Conservation (phyloP, 148 eudicot genomes). For the Linanthus parryae region DNA sequence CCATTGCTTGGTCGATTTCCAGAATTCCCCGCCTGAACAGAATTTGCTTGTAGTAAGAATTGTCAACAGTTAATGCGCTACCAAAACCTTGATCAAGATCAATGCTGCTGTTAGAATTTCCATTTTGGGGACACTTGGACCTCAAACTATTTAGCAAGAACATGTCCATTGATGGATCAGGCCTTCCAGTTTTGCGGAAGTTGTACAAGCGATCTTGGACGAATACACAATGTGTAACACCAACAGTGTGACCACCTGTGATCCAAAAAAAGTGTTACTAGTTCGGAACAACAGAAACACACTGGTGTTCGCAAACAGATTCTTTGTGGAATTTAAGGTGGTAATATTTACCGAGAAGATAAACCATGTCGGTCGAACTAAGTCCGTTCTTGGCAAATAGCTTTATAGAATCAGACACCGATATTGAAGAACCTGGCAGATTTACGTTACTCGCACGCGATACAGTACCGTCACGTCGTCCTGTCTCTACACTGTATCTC, state of each 20-base stretch:
- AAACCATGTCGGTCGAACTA: slow-evolving; percentile 26
- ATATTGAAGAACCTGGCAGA: slow-evolving; percentile 39
- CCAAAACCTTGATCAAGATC: too few species aligned
- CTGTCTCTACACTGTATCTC: slow-evolving; percentile 35
- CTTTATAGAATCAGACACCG: slow-evolving; percentile 20
- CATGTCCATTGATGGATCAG: slow-evolving; percentile 31
- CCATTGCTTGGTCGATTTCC: slow-evolving; percentile 43
- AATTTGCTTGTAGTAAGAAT: slow-evolving; percentile 35
- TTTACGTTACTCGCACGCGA: slow-evolving; percentile 28
- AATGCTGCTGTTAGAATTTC: slow-evolving; percentile 11
- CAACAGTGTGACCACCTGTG: slow-evolving; percentile 63
- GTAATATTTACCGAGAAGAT: slow-evolving; percentile 49
- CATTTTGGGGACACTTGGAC: slow-evolving; percentile 27
- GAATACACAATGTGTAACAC: slow-evolving; percentile 38
- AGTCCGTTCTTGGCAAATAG: slow-evolving; percentile 32
- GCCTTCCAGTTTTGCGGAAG: slow-evolving; percentile 23
- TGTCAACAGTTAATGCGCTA: slow-evolving; percentile 32
- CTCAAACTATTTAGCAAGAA: slow-evolving; percentile 13
- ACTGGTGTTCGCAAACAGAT: too few species aligned
- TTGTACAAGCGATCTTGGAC: slow-evolving; percentile 45
- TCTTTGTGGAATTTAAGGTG: too few species aligned
- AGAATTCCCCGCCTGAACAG: slow-evolving; percentile 30
- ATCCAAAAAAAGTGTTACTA: background rate
- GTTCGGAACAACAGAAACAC: too few species aligned
- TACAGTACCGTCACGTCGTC: slow-evolving; percentile 42